phyloP scores from a whole-genome alignment of 1,284 basidiomycete species.

The Neolentinus lepideus region DNA sequence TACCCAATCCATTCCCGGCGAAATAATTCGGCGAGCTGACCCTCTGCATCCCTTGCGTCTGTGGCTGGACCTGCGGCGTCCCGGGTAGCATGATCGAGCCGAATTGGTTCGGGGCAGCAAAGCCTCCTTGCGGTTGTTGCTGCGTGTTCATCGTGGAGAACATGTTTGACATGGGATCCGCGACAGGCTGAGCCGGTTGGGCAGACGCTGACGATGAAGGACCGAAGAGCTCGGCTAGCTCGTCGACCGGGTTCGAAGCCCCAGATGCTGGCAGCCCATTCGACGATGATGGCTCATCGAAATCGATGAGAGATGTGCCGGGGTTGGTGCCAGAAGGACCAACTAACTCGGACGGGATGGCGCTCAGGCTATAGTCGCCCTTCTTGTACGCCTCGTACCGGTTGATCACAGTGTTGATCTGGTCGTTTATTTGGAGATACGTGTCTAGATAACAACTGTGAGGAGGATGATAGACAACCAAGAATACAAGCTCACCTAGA shows the following conservation, averaged over 20 bases:
- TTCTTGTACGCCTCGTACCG: constrained; percentile 90
- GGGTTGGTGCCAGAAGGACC: constrained; percentile 15
- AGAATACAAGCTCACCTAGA: constrained; percentile 49
- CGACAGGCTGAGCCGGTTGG: constrained; percentile 1
- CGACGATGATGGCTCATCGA: constrained; percentile 43
- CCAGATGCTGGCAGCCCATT: constrained; percentile 11
- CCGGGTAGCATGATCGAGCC: neutral
- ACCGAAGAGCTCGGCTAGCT: constrained; percentile 49
- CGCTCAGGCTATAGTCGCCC: constrained; percentile 72
- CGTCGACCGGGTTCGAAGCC: constrained; percentile 9
- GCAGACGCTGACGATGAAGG: constrained; percentile 9
- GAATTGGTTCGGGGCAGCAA: constrained; percentile 1
- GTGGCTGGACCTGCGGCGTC: neutral
- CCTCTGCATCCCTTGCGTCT: constrained; percentile 2
- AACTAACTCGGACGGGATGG: constrained; percentile 53
- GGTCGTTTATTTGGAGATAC: constrained; percentile 93
- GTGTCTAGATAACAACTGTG: constrained; percentile 56
- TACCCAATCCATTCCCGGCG: constrained; percentile 9
- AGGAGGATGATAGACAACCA: constrained; percentile 1
- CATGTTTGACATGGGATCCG: constrained; percentile 27
- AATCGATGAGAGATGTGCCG: constrained; percentile 53
- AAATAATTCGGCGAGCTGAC: constrained; percentile 1
- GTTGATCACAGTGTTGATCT: constrained; percentile 88
- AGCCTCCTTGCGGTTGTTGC: neutral
- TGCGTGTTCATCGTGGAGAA: constrained; percentile 37